Evolutionary conservation across 2,329 filamentous ascomycete species (phyloP).

Genomic region (Fusarium abutilonis): DNA sequence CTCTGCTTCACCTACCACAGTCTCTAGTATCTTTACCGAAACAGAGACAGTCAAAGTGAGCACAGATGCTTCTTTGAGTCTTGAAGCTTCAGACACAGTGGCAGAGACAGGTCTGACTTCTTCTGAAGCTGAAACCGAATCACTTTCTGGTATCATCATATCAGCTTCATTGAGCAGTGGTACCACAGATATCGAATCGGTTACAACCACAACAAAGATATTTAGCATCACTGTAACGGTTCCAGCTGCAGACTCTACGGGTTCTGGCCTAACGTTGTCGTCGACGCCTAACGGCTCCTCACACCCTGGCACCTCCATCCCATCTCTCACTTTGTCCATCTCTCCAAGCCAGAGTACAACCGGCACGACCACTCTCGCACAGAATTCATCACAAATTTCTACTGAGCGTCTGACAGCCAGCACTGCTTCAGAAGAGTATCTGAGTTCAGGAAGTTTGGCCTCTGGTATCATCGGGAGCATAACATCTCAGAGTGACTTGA

Average conservation of each 20-base stretch:
- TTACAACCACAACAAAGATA: conserved; percentile 26
- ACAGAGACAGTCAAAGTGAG: conserved; percentile 2
- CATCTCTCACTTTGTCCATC: neutral
- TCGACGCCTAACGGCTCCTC: neutral
- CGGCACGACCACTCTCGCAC: conserved; percentile 10
- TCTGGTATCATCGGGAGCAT: neutral
- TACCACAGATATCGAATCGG: neutral
- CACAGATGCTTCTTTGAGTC: neutral
- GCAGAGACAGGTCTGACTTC: conserved; percentile 3
- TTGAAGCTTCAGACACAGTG: neutral
- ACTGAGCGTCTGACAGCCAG: neutral
- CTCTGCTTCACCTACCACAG: neutral
- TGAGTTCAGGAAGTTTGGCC: neutral
- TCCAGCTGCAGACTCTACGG: neutral
- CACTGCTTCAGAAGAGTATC: conserved; percentile 1
- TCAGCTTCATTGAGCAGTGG: neutral
- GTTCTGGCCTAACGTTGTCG: neutral
- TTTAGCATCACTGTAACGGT: conserved; percentile 29
- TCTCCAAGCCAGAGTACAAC: conserved; percentile 5
- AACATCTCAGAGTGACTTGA: neutral
- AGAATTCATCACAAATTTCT: conserved; percentile 10
- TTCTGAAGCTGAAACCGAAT: neutral
- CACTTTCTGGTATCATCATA: neutral
- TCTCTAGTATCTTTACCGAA: neutral
- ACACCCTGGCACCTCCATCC: neutral